Evolutionary conservation across 805 yeast genomes (phyloP).

Genomic region (Debaryomyces tyrocola): DNA sequence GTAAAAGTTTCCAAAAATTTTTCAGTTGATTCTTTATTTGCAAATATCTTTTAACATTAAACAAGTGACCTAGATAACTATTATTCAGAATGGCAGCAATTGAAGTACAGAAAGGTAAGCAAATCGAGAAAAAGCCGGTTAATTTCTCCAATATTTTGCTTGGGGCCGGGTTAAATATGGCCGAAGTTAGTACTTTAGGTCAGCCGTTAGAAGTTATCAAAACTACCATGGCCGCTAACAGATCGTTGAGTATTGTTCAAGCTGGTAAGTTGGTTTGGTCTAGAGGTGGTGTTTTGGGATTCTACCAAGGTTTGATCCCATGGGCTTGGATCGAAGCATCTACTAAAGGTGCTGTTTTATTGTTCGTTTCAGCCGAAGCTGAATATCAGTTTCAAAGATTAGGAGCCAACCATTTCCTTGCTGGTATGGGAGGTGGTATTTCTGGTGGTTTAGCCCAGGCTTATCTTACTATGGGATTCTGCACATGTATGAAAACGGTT

Average conservation of each 20-base stretch:
- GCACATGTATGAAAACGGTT: slow-evolving; percentile 98
- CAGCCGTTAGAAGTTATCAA: slow-evolving; percentile 95
- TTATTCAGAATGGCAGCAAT: background rate
- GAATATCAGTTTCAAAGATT: slow-evolving; percentile 70
- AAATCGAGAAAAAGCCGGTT: slow-evolving; percentile 77
- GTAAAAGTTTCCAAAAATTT: background rate
- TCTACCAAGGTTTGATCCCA: slow-evolving; percentile 96
- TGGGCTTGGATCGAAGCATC: slow-evolving; percentile 99
- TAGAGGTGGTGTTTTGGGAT: slow-evolving; percentile 89
- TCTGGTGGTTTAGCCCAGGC: slow-evolving; percentile 97
- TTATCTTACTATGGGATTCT: slow-evolving; percentile 94
- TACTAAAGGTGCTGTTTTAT: slow-evolving; percentile 95
- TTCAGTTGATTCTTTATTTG: background rate
- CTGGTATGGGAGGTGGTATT: slow-evolving; percentile 96
- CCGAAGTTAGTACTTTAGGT: slow-evolving; percentile 92
- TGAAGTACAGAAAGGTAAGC: slow-evolving; percentile 8
- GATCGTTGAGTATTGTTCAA: slow-evolving; percentile 63
- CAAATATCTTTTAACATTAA: background rate
- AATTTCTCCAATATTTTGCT: slow-evolving; percentile 85
- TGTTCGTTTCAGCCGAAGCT: slow-evolving; percentile 90
- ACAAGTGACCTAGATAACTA: background rate
- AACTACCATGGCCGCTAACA: slow-evolving; percentile 98
- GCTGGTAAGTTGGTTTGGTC: slow-evolving; percentile 82
- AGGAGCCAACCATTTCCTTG: slow-evolving; percentile 66
- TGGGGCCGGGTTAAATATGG: slow-evolving; percentile 91